Evolutionary conservation across 2,329 filamentous ascomycete genomes (phyloP), one percentile per base, ranked within the genome.

Genomic region (Podosphaera xanthii): DNA sequence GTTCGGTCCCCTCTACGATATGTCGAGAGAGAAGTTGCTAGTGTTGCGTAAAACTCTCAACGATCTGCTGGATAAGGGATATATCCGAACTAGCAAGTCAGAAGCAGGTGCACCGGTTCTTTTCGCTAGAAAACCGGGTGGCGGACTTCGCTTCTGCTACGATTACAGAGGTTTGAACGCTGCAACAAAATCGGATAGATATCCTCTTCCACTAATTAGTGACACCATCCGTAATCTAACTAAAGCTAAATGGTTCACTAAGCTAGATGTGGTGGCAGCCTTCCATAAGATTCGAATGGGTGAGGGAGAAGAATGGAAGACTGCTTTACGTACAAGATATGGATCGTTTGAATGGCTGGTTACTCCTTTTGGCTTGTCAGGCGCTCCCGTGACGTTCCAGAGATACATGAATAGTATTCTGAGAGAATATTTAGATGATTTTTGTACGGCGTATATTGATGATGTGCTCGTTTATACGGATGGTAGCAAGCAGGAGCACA

Each of bases 81-180:
- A 53, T n/a, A 55, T 59, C 8, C 4, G 33, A 33, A 33, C 48
- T 33, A 54, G 35, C 14, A 50, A 30, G 31, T 56, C 49, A 1
- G 35, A 57, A 8, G 48, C 33, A n/a, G 49, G 38, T 5, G 44
- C 50, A 10, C 60, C 57, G 30, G 48, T 61, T 8, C 22, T 58
- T 42, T 60, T 58, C 22, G 59, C 35, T 1, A 42, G 31, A 33
- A 60, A 60, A 34, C 5, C 42, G 6, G 54, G 42, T 31, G 44
- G 33, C 4, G 55, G 55, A 3, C 44, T 60, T 12, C 12, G 55
- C 14, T 46, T 60, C 5, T 60, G 54, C 46, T 14, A 50, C 5
- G 57, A 61, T 36, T 59, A 61, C 36, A 10, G 60, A 22, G 53
- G 34, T 14, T 49, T 61, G n/a, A 61, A 61, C 35, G 46, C 40